phyloP scores from a whole-genome alignment of 2,329 filamentous ascomycete genomes.

The Fusarium xylarioides region DNA sequence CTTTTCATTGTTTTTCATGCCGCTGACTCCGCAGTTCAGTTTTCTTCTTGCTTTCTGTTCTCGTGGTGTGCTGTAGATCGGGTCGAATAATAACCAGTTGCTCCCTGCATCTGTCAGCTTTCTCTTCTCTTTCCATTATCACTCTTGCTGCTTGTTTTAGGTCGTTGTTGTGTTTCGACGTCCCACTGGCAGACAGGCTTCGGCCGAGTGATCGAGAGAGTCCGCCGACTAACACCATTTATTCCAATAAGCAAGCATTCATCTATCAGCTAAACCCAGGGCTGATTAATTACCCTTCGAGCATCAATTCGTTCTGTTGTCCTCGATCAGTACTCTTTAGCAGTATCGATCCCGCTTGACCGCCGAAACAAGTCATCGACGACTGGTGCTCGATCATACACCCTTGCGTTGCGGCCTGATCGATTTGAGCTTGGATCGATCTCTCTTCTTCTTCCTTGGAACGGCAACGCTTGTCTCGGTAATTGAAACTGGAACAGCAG shows the following conservation, averaged over 20 bases:
- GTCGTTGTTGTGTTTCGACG: slow-evolving; percentile 8
- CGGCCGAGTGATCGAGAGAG: slow-evolving; percentile 30
- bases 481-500: slow-evolving; percentile 11
- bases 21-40: slow-evolving; percentile 15
- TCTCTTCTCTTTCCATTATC: slow-evolving; percentile 10
- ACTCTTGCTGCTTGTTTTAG: slow-evolving; percentile 8
- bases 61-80: slow-evolving; percentile 12
- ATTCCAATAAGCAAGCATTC: not conserved
- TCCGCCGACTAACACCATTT: not conserved
- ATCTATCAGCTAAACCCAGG: not conserved
- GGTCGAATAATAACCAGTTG: slow-evolving; percentile 20
- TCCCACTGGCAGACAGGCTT: slow-evolving; percentile 20
- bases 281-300: not conserved
- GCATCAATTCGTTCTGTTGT: not conserved
- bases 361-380: not conserved
- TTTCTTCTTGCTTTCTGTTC: not conserved
- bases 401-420: slow-evolving; percentile 36
- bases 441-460: slow-evolving; percentile 3
- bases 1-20: slow-evolving; percentile 40
- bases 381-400: slow-evolving; percentile 10
- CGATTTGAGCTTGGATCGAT: slow-evolving; percentile 25
- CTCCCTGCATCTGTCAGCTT: slow-evolving; percentile 5
- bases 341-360: slow-evolving; percentile 1
- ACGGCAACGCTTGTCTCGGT: slow-evolving; percentile 23
- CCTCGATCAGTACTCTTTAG: not conserved